A percentile compares a stretch with the other conserved stretches of the same genome.
phyloP scores from a whole-genome alignment of 164 flowering plant genomes.

The Platanus orientalis region DNA sequence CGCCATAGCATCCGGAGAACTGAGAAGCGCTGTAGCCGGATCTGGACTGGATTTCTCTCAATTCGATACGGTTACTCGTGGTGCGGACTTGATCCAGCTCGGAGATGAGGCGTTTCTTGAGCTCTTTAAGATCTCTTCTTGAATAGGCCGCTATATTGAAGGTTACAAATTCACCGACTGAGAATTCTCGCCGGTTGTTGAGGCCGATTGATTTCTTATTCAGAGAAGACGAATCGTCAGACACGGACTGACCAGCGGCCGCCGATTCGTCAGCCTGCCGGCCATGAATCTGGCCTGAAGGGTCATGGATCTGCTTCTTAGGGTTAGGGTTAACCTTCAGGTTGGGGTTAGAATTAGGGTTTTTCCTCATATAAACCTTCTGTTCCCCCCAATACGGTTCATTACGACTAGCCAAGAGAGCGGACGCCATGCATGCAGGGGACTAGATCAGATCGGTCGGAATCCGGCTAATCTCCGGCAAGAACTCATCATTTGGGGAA shows the following conservation, averaged over 20 bases:
- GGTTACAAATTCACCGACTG: conserved; percentile 14
- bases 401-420: conserved; percentile 31
- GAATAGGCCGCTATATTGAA: conserved; percentile 41
- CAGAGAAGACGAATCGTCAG: conserved; percentile 21
- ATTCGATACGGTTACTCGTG: conserved; percentile 44
- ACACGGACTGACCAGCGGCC: conserved; percentile 7
- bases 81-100: conserved; percentile 63
- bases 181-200: conserved; percentile 5
- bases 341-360: conserved; percentile 19
- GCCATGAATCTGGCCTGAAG: conserved; percentile 13
- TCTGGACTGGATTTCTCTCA: conserved; percentile 29
- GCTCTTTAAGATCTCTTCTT: conserved; percentile 41
- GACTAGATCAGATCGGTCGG: neutral
- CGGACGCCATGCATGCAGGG: conserved; percentile 33
- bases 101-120: conserved; percentile 36
- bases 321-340: conserved; percentile 22
- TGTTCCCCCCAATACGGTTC: conserved; percentile 34
- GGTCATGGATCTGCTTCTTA: conserved; percentile 13
- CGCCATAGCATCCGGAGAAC: conserved; percentile 13
- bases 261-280: conserved; percentile 9
- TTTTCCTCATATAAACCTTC: conserved; percentile 39
- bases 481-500: neutral
- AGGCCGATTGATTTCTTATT: conserved; percentile 18
- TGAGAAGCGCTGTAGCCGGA: conserved; percentile 25
- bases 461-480: conserved; percentile 12